A percentile compares a stretch with the other conserved stretches of the same genome.
Evolutionary conservation across 2,329 filamentous ascomycete species (phyloP).

Genomic region (Paecilomyces variotii): DNA sequence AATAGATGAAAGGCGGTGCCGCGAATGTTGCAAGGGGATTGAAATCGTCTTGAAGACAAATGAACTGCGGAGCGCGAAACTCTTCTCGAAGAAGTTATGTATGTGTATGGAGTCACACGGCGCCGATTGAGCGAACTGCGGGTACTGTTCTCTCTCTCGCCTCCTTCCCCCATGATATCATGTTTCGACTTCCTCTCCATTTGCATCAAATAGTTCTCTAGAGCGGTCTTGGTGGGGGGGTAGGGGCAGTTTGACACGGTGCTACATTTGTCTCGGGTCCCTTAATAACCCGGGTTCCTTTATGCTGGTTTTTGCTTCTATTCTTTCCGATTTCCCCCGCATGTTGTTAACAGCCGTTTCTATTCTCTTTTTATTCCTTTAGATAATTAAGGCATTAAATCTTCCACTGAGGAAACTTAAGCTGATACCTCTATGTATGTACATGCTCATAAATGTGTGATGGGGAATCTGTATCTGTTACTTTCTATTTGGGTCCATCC

Average conservation of each 20-base stretch:
- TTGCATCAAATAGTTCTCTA: not conserved
- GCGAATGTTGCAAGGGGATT: not conserved
- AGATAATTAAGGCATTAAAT: not conserved
- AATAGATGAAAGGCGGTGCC: slow-evolving; percentile 2
- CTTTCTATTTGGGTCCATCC: no score
- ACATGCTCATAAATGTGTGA: no score
- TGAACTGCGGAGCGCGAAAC: not conserved
- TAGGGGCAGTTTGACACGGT: not conserved
- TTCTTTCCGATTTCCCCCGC: not conserved
- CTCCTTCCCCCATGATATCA: slow-evolving; percentile 1
- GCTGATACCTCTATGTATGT: not conserved
- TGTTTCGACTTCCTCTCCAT: slow-evolving; percentile 5
- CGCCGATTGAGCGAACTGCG: not conserved
- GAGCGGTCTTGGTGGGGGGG: not conserved
- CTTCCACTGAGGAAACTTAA: not conserved
- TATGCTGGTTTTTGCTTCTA: not conserved
- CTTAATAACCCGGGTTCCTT: not conserved
- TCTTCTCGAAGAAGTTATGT: not conserved
- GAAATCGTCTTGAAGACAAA: not conserved
- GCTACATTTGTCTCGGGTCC: not conserved
- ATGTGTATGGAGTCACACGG: not conserved
- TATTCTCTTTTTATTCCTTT: not conserved
- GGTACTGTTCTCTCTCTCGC: not conserved
- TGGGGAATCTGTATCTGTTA: no score
- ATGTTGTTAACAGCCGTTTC: not conserved